Conservation (phyloP, 2,329 filamentous ascomycete species). For the Microascus cirrosus region DNA sequence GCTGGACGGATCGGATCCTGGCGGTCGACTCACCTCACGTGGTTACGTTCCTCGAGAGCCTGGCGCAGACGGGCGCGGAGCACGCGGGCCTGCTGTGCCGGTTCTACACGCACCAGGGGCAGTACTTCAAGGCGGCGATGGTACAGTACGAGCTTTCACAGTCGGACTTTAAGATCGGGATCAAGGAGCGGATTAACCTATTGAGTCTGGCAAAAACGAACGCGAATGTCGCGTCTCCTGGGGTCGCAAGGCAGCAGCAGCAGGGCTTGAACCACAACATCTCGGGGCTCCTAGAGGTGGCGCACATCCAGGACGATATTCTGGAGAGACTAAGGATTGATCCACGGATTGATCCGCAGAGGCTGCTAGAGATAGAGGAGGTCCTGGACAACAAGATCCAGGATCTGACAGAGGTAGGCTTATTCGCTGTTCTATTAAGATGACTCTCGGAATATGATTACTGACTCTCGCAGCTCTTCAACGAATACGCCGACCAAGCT, state of each 20-base stretch:
- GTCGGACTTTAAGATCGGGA: constrained; percentile 66
- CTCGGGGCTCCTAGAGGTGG: constrained; percentile 77
- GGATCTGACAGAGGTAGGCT: constrained; percentile 60
- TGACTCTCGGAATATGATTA: background rate
- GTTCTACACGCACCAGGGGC: constrained; percentile 76
- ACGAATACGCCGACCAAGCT: constrained; percentile 80
- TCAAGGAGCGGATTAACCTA: constrained; percentile 80
- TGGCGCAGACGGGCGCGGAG: constrained; percentile 58
- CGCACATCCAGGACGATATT: constrained; percentile 89
- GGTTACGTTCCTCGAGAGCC: constrained; percentile 71
- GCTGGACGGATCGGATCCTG: constrained; percentile 76
- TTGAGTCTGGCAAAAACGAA: constrained; percentile 87
- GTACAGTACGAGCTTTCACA: constrained; percentile 78
- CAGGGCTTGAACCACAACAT: constrained; percentile 80
- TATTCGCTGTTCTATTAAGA: background rate
- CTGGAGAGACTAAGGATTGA: constrained; percentile 69
- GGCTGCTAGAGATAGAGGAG: constrained; percentile 51
- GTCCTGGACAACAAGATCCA: constrained; percentile 70
- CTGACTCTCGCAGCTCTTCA: constrained; percentile 58
- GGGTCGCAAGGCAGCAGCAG: constrained; percentile 67
- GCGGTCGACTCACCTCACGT: constrained; percentile 78
- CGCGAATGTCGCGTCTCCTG: constrained; percentile 70
- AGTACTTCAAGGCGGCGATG: constrained; percentile 76
- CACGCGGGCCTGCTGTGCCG: constrained; percentile 88
- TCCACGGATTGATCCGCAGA: constrained; percentile 51